Conservation (phyloP, 2,329 filamentous ascomycete genomes). For the Cercospora zeina region DNA sequence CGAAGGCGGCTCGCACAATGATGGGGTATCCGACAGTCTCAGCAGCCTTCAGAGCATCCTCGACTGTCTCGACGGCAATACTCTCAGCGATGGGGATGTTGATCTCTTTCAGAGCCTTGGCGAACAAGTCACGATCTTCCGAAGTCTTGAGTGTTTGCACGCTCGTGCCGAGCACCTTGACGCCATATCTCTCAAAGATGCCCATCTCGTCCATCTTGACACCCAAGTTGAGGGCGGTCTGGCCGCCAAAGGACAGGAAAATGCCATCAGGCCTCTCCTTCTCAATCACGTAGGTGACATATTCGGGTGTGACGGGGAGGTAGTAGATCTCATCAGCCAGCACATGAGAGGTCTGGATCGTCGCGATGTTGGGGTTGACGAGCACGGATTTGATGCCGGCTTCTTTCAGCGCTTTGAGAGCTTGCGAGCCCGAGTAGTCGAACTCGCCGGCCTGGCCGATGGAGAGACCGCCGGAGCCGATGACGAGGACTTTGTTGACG, state of each 20-base stretch:
- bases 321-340: conserved; percentile 98
- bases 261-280: conserved; percentile 94
- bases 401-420: conserved; percentile 94
- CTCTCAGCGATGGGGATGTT: conserved; percentile 96
- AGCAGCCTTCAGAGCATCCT: conserved; percentile 87
- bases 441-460: conserved; percentile 99
- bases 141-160: conserved; percentile 91
- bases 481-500: conserved; percentile 96
- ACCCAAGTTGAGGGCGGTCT: conserved; percentile 94
- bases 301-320: conserved; percentile 94
- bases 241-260: conserved; percentile 94
- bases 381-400: conserved; percentile 87
- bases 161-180: conserved; percentile 93
- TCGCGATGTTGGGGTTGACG: conserved; percentile 97
- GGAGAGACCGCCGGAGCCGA: conserved; percentile 89
- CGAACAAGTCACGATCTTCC: conserved; percentile 94
- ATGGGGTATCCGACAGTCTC: conserved; percentile 90
- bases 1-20: conserved; percentile 95
- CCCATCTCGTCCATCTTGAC: conserved; percentile 97
- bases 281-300: conserved; percentile 96
- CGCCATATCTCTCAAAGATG: conserved; percentile 90
- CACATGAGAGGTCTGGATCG: conserved; percentile 94
- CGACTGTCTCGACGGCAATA: conserved; percentile 85
- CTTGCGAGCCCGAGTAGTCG: conserved; percentile 96
- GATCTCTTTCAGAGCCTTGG: conserved; percentile 94